These are phyloP conservation scores for Phyllosticta capitalensis DNA, from an alignment of 2,329 filamentous ascomycete species.

Conservation along the genomic window DNA sequence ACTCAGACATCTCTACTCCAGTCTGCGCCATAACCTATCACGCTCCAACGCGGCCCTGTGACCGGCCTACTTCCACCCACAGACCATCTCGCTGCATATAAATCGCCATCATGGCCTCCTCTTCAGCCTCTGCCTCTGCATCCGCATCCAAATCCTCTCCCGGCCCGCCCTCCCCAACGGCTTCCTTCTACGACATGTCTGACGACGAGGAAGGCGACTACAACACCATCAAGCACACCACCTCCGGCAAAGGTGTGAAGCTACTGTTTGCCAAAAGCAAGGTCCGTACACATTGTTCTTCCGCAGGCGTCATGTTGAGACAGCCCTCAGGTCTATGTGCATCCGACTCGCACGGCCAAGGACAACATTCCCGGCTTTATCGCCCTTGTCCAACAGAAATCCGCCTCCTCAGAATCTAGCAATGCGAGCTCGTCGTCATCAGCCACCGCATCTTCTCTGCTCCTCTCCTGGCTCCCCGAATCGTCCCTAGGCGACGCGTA, in stretches of 20 bases:
- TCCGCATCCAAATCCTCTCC: constrained; percentile 7
- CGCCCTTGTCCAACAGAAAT: constrained; percentile 83
- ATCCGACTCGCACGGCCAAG: constrained; percentile 83
- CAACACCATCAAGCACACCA: constrained; percentile 78
- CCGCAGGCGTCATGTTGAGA: constrained; percentile 12
- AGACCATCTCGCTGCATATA: background rate
- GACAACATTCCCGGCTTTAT: constrained; percentile 95
- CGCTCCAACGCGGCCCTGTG: background rate
- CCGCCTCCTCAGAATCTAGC: constrained; percentile 13
- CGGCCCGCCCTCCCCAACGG: constrained; percentile 60
- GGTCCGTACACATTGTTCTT: constrained; percentile 34
- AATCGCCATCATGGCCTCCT: constrained; percentile 2
- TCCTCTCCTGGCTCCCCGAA: constrained; percentile 92
- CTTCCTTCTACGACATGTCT: constrained; percentile 89
- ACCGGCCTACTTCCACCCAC: background rate
- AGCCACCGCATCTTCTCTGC: constrained; percentile 56
- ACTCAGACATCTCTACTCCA: background rate
- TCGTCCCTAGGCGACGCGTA: constrained; percentile 72
- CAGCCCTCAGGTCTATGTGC: constrained; percentile 70
- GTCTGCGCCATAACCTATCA: background rate
- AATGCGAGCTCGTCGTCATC: constrained; percentile 32
- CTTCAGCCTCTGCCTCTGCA: background rate
- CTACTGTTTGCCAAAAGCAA: constrained; percentile 95
- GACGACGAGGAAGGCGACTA: constrained; percentile 95
- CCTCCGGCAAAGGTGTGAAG: constrained; percentile 76